A percentile compares a stretch with the other conserved stretches of the same genome.
These are phyloP conservation scores for Phytophthora brassicae DNA, from an alignment of 352 stramenopile genomes.

Conservation along the genomic window DNA sequence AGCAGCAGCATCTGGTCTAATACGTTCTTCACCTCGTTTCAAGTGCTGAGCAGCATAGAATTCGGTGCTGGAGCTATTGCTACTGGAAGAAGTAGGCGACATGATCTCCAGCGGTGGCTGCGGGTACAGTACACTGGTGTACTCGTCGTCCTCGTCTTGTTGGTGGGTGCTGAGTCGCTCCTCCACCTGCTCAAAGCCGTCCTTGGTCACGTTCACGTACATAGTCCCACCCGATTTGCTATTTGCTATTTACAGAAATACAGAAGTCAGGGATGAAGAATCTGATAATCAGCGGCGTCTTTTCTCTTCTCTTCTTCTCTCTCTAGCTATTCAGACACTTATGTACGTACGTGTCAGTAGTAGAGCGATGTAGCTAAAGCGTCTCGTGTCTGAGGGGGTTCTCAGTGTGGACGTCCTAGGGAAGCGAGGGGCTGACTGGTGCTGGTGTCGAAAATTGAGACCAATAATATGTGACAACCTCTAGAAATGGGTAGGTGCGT, in stretches of 20 bases:
- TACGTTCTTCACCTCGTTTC: conserved; percentile 1
- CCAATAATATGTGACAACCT: background rate
- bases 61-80: conserved; percentile 47
- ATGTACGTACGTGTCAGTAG: background rate
- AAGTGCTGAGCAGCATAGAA: conserved; percentile 12
- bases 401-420: too few relatives aligned
- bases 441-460: background rate
- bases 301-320: background rate
- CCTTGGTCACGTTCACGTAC: conserved; percentile 38
- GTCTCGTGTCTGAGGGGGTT: background rate
- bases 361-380: background rate
- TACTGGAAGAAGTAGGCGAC: conserved; percentile 63
- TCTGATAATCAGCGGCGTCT: conserved; percentile 2
- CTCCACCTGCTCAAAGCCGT: conserved; percentile 19
- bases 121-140: conserved; percentile 32
- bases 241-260: background rate
- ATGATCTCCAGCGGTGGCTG: conserved; percentile 34
- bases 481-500: too few relatives aligned
- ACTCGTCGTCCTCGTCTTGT: conserved; percentile 29
- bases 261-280: conserved; percentile 5
- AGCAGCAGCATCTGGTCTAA: background rate
- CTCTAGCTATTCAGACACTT: background rate
- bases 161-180: conserved; percentile 17
- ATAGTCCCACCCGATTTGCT: too few relatives aligned
- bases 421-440: background rate